Conservation (phyloP, 1,284 basidiomycete species). For the Anthracocystis panici-leucophaei region DNA sequence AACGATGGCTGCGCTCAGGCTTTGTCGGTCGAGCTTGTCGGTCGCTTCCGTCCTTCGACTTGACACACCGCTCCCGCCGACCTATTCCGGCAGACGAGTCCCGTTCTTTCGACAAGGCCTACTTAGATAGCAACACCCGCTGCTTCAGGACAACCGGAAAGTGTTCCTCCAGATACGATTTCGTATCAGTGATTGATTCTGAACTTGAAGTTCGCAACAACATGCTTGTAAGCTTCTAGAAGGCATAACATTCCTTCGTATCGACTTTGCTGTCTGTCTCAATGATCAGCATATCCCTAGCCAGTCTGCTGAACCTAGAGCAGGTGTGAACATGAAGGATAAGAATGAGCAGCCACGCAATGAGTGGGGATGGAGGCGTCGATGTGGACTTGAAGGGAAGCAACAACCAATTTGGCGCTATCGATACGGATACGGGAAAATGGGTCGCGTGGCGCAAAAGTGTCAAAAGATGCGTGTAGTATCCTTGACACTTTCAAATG, state of each 20-base stretch:
- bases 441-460: neutral
- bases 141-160: no score
- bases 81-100: conserved; percentile 2
- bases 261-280: no score
- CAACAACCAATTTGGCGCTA: conserved; percentile 5
- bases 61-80: neutral
- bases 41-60: conserved; percentile 8
- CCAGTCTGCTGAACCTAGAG: neutral
- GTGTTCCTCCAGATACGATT: no score
- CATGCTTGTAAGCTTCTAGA: no score
- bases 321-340: neutral
- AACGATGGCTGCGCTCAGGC: neutral
- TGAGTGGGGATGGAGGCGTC: conserved; percentile 10
- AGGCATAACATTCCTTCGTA: no score
- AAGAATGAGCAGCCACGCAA: neutral
- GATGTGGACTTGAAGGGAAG: neutral
- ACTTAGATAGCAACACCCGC: no score
- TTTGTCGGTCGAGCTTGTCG: conserved; percentile 5
- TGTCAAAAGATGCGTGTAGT: conserved; percentile 2
- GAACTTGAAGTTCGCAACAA: no score
- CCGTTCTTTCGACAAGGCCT: neutral
- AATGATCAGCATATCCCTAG: no score
- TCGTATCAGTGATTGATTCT: no score
- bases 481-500: conserved; percentile 1
- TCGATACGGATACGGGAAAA: conserved; percentile 16